These are phyloP conservation scores for Tetrapisispora pingtungensis DNA, from an alignment of 805 yeast genomes.

Conservation along the genomic window DNA sequence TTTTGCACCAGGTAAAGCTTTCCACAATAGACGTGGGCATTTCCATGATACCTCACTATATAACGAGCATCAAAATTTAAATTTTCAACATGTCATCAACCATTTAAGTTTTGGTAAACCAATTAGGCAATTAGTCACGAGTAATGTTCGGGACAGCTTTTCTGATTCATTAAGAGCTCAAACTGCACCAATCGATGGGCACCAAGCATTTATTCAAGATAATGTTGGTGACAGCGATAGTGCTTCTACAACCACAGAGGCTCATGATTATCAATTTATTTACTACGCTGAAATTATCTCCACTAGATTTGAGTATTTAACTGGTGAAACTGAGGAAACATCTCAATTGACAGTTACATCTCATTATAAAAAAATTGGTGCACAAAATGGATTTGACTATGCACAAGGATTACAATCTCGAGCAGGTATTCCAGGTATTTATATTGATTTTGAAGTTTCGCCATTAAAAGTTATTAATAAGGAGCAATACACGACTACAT, in stretches of 20 bases:
- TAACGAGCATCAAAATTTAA: constrained; percentile 46
- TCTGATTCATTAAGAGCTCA: not conserved
- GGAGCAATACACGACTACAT: constrained; percentile 56
- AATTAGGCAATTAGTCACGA: constrained; percentile 3
- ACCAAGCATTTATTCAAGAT: constrained; percentile 22
- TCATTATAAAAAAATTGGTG: constrained; percentile 68
- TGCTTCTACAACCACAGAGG: constrained; percentile 4
- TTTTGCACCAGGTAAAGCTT: constrained; percentile 90
- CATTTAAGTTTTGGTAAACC: constrained; percentile 69
- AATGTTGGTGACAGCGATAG: constrained; percentile 13
- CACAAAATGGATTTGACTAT: constrained; percentile 77
- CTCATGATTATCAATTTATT: constrained; percentile 55
- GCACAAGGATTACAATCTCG: constrained; percentile 69
- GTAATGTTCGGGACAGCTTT: not conserved
- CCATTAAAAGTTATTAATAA: constrained; percentile 85
- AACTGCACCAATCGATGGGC: constrained; percentile 50
- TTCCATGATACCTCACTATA: constrained; percentile 78
- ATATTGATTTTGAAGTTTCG: constrained; percentile 80
- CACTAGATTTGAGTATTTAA: constrained; percentile 67
- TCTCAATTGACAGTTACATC: constrained; percentile 84
- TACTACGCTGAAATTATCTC: constrained; percentile 87
- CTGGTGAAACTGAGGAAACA: constrained; percentile 44
- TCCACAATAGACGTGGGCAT: constrained; percentile 49
- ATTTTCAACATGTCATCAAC: constrained; percentile 68
- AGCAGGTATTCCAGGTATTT: constrained; percentile 89